phyloP scores from a whole-genome alignment of 768 basidiomycete species.

The Mycena rosella region DNA sequence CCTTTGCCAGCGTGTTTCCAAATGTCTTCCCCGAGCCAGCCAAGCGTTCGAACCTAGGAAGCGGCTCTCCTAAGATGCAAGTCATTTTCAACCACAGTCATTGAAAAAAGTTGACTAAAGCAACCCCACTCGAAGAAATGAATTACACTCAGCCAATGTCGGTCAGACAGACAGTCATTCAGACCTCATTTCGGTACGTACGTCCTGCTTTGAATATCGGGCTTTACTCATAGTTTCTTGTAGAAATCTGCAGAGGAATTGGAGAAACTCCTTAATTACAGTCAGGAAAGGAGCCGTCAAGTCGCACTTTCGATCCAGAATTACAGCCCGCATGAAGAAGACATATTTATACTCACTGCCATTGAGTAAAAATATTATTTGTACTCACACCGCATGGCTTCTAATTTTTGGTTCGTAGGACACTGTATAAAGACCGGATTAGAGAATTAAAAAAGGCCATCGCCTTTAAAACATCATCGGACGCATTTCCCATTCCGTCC shows the following conservation, averaged over 20 bases:
- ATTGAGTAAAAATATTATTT: background rate
- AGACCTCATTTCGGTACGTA: background rate
- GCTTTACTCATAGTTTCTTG: background rate
- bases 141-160: background rate
- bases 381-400: background rate
- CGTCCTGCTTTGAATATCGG: background rate
- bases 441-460: background rate
- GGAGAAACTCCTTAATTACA: background rate
- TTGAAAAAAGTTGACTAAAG: no score
- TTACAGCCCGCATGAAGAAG: background rate
- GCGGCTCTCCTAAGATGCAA: no score
- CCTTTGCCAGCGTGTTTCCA: no score
- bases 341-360: background rate
- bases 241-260: background rate
- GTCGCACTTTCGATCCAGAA: background rate
- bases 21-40: no score
- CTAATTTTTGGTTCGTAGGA: background rate
- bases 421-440: background rate
- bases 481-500: no score
- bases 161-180: background rate
- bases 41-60: no score
- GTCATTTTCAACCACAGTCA: no score
- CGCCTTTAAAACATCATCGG: background rate
- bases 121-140: no score
- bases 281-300: background rate